Base-by-base conservation (phyloP, 2,329 filamentous ascomycete genomes). In the Pseudocercospora eumusae region DNA sequence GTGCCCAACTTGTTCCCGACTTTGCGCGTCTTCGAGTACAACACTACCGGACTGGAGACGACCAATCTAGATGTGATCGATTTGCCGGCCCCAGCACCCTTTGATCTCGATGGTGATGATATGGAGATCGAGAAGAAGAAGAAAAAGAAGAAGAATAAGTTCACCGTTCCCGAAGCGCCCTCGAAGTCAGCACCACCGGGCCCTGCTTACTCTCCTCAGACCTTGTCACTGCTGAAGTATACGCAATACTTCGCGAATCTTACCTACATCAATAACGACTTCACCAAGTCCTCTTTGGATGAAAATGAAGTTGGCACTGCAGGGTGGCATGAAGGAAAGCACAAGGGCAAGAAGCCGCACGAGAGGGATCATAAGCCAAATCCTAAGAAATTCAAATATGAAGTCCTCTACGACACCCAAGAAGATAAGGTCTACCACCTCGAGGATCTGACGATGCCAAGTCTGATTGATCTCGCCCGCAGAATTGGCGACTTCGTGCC, bases 171-270 rank as follows among this genome's bases (percentile, higher is more conserved):
- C 0, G 77, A 86, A 0, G 85, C 88, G 0, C 95, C 95, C 1
- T 85, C 90, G 0, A 87, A 88, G 69, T 84, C 84, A 1, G 78
- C 88, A 7, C 86, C 86, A 5, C 93, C 93, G 0, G 95, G 95
- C 0, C 95, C 95, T 0, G 95, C 91, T 7, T 98, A 99, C 76
- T 92, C 88, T 20, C 87, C 89, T 7, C 95, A 99, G 74, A 81
- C 91, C 0, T 81, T 98, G 40, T 90, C 91, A 0, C 81, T 93
- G 64, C 82, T 89, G 2, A 87, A 91, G 4, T 97, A 92, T 75
- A 92, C 87, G 3, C 95, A 99, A 71, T 97, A 96, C 76, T 97
- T 87, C 75, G 92, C 93, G 64, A 99, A 99, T 75, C 79, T 99
- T n/a, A 98, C 93, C 0, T 79, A 86, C 62, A 88, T 96, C 77